Base-by-base conservation (phyloP, 129 eudicot species). In the Saposhnikovia divaricata region DNA sequence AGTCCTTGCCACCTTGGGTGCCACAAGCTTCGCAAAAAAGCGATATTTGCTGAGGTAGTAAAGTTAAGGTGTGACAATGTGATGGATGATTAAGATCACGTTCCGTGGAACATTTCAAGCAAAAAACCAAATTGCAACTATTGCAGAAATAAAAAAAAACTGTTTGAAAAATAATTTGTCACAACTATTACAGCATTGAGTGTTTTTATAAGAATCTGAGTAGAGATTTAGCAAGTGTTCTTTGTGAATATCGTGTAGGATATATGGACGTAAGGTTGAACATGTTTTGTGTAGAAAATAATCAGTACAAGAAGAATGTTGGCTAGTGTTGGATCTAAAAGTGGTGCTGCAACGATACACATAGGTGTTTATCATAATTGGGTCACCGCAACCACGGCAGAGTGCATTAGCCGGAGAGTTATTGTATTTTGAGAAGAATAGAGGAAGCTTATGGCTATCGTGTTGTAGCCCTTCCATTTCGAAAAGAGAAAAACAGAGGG, bases 121-220 rank as follows among this genome's bases (percentile, higher is more conserved):
- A 51, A 16, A 47, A 7, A 65, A 0, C 1, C 4, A 4, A 10
- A 4, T 0, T 5, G 37, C 39, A 65, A 25, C 19, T 65, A 5
- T 0, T 6, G 21, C 79, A 76, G 4, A 1, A 0, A 23, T 76
- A 76, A 3, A 3, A 3, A 3, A 2, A 53, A 48, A 76, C 68
- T 15, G 21, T 3, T 48, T 4, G 19, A 0, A 4, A 14, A 48
- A 0, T 2, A 11, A 2, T 0, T 12, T 46, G 4, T 10, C 3
- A 11, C 50, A 46, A 40, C 43, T 40, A 0, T 40, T 4, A 40
- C 43, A 5, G 0, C 5, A 0, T 40, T 40, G 43, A 40, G 6
- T 3, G 43, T 39, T 39, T 2, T 39, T 0, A 43, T 43, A 3
- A 43, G 9, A 43, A 43, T 6, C 9, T 43, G n/a, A 13, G 46